These are phyloP conservation scores for Kregervanrija delftensis DNA, from an alignment of 805 yeast species.

Conservation along the genomic window DNA sequence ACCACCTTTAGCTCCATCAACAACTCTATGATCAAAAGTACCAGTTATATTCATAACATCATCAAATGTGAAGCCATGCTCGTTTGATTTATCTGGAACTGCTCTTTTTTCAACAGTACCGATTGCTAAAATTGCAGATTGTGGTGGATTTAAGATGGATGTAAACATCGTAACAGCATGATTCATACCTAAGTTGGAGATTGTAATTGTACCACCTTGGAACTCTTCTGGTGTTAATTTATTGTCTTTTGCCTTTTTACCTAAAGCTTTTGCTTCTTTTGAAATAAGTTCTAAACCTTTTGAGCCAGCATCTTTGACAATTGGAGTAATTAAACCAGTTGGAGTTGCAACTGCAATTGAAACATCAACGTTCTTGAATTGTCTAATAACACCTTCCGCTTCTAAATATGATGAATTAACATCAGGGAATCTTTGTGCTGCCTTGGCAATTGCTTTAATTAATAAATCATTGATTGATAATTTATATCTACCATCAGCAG, in stretches of 20 bases:
- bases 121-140: conserved; percentile 86
- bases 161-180: conserved; percentile 88
- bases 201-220: conserved; percentile 99
- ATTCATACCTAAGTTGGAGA: conserved; percentile 99
- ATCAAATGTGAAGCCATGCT: conserved; percentile 87
- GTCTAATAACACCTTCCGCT: conserved; percentile 83
- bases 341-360: conserved; percentile 99
- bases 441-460: conserved; percentile 90
- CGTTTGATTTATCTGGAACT: conserved; percentile 84
- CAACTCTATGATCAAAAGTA: conserved; percentile 93
- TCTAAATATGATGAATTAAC: conserved; percentile 94
- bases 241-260: conserved; percentile 92
- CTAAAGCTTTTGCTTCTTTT: conserved; percentile 79
- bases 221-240: conserved; percentile 93
- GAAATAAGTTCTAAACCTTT: conserved; percentile 86
- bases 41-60: conserved; percentile 90
- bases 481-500: conserved; percentile 81
- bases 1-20: conserved; percentile 98
- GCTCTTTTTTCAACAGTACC: conserved; percentile 92
- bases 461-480: conserved; percentile 91
- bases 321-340: conserved; percentile 94
- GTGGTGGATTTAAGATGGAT: conserved; percentile 97
- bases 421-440: conserved; percentile 84
- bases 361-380: conserved; percentile 85
- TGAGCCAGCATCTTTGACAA: conserved; percentile 78